Evolutionary conservation across 225 moss, liverwort and hornwort species (phyloP).

Genomic region (Lunularia cruciata): DNA sequence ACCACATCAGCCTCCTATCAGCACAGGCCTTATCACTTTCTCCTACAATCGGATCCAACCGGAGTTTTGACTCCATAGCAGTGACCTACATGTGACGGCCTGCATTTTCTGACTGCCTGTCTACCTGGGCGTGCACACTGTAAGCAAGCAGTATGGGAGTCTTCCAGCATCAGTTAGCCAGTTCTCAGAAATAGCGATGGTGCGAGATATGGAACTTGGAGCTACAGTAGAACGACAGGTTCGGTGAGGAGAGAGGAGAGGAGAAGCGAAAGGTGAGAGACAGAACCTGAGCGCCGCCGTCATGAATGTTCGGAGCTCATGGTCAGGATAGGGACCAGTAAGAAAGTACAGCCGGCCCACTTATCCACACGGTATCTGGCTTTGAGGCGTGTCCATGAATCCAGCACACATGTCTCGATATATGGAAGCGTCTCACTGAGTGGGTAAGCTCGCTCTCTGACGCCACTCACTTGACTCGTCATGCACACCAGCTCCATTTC

Average conservation of each 20-base stretch:
- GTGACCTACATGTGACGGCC: too few species aligned
- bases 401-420: neutral
- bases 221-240: too few species aligned
- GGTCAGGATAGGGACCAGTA: neutral
- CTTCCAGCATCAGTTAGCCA: neutral
- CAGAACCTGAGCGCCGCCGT: slow-evolving; percentile 12
- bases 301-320: slow-evolving; percentile 1
- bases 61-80: too few species aligned
- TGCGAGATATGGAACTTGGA: neutral
- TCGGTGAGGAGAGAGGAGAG: too few species aligned
- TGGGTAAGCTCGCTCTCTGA: neutral
- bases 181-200: neutral
- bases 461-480: neutral
- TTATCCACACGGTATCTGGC: neutral
- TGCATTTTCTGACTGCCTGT: too few species aligned
- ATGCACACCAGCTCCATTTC: neutral
- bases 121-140: too few species aligned
- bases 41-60: too few species aligned
- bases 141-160: too few species aligned
- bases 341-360: neutral
- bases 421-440: neutral
- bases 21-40: too few species aligned
- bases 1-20: too few species aligned
- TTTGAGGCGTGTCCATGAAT: neutral
- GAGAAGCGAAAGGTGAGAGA: too few species aligned